Percentiles rank a stretch among this genome's conserved stretches.
Evolutionary conservation across 441 rosid species (phyloP).

Genomic region (Melastoma candidum): DNA sequence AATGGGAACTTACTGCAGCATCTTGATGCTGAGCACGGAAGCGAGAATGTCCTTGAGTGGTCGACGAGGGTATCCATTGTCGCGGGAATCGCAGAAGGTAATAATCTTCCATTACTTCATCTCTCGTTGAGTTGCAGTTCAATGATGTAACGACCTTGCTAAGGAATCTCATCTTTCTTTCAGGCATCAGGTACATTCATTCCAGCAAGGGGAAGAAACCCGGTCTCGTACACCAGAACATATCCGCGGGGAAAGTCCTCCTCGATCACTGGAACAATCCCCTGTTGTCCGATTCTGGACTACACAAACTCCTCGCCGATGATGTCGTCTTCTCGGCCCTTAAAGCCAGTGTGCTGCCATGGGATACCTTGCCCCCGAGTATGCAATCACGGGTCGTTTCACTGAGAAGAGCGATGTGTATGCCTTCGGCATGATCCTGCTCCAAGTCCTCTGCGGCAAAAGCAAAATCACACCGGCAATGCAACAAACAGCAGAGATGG

Average conservation of each 20-base stretch:
- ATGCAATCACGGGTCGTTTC: conserved; percentile 2
- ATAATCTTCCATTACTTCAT: not conserved
- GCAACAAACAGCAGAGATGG: not conserved
- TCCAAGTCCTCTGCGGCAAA: conserved; percentile 5
- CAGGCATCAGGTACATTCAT: conserved; percentile 9
- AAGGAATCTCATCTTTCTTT: not conserved
- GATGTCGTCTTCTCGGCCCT: not conserved
- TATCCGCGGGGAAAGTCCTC: not conserved
- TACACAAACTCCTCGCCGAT: conserved; percentile 7
- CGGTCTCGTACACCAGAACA: conserved; percentile 7
- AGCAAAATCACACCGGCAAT: not conserved
- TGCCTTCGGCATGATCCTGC: not conserved
- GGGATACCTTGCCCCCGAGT: conserved; percentile 10
- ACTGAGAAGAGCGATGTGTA: conserved; percentile 4
- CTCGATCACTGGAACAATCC: conserved; percentile 9
- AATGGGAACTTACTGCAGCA: conserved; percentile 5
- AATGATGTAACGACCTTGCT: not conserved
- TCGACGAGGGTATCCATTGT: conserved; percentile 9
- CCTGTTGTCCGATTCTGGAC: conserved; percentile 1
- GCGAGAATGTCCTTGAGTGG: conserved; percentile 5
- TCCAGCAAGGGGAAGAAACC: conserved; percentile 4
- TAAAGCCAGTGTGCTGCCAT: conserved; percentile 7
- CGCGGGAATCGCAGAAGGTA: conserved; percentile 9
- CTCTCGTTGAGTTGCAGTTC: not conserved
- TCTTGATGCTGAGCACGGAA: conserved; percentile 4